These are phyloP conservation scores for Calamus simplicifolius DNA, from an alignment of 176 grass and related monocot species.

Conservation along the genomic window DNA sequence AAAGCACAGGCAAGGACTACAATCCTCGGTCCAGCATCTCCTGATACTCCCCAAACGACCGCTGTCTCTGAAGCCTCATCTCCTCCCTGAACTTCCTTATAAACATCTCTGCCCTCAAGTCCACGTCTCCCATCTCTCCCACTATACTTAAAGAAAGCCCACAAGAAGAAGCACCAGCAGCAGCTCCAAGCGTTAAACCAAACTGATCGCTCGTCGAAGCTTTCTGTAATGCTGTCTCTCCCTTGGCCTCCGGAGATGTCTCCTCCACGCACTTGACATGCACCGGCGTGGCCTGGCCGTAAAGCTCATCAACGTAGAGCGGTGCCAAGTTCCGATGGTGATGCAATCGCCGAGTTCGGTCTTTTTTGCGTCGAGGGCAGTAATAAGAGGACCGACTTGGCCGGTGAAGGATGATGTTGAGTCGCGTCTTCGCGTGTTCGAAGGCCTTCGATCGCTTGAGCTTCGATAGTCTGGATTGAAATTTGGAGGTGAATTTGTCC, in stretches of 20 bases:
- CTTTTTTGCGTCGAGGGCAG: not conserved
- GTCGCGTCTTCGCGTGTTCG: slow-evolving; percentile 1
- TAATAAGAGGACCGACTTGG: too few species aligned
- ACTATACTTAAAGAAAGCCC: too few species aligned
- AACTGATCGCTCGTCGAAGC: slow-evolving; percentile 10
- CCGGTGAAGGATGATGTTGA: not conserved
- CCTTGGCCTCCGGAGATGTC: not conserved
- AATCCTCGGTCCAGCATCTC: slow-evolving; percentile 42
- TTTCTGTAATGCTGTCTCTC: slow-evolving; percentile 5
- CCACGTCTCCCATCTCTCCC: too few species aligned
- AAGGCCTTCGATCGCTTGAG: slow-evolving; percentile 16
- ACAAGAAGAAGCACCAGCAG: too few species aligned
- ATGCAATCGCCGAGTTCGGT: not conserved
- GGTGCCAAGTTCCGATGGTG: slow-evolving; percentile 25
- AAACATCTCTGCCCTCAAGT: slow-evolving; percentile 44
- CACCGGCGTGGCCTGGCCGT: slow-evolving; percentile 18
- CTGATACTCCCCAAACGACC: slow-evolving; percentile 49
- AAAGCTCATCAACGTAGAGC: slow-evolving; percentile 59
- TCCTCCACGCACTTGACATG: not conserved
- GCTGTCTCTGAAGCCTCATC: slow-evolving; percentile 48
- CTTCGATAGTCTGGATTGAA: slow-evolving; percentile 9
- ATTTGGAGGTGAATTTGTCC: slow-evolving; percentile 6
- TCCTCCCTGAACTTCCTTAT: slow-evolving; percentile 6
- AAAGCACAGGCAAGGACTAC: not conserved
- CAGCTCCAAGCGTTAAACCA: too few species aligned